phyloP scores from a whole-genome alignment of 2,329 filamentous ascomycete genomes.

The Aspergillus intermedius region DNA sequence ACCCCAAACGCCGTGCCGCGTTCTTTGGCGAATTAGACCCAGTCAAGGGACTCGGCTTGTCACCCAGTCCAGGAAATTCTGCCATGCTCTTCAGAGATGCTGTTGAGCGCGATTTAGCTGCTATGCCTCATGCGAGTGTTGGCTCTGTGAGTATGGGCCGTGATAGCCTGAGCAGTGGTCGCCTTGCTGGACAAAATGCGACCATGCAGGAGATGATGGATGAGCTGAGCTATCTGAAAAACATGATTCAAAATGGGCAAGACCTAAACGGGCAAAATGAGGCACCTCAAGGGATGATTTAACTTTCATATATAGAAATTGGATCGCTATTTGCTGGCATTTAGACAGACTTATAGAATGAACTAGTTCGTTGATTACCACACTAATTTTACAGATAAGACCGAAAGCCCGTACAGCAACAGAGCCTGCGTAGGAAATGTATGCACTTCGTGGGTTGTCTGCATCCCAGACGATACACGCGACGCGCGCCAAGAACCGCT shows the following conservation, averaged over 20 bases:
- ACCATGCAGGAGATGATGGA: constrained; percentile 45
- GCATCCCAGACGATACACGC: not conserved
- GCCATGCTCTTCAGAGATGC: constrained; percentile 10
- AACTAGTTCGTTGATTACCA: not conserved
- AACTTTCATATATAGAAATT: not conserved
- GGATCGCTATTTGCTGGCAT: no score
- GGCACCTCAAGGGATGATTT: constrained; percentile 10
- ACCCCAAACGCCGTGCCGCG: constrained; percentile 33
- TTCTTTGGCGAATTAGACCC: constrained; percentile 27
- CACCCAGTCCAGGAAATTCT: constrained; percentile 19
- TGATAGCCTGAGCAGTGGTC: constrained; percentile 12
- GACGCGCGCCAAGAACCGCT: not conserved
- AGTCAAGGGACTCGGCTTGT: constrained; percentile 22
- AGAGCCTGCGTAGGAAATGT: no score
- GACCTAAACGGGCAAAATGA: not conserved
- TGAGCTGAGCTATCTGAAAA: constrained; percentile 47
- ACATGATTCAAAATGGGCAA: constrained; percentile 36
- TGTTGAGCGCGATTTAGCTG: not conserved
- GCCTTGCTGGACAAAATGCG: constrained; percentile 23
- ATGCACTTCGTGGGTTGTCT: no score
- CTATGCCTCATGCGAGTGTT: not conserved
- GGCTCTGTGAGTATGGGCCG: not conserved
- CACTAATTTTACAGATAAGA: no score
- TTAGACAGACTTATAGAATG: not conserved
- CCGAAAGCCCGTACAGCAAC: no score